Percentiles rank a stretch among this genome's conserved stretches.
These are phyloP conservation scores for Cubamyces lactineus DNA, from an alignment of 768 basidiomycete species.

Conservation along the genomic window DNA sequence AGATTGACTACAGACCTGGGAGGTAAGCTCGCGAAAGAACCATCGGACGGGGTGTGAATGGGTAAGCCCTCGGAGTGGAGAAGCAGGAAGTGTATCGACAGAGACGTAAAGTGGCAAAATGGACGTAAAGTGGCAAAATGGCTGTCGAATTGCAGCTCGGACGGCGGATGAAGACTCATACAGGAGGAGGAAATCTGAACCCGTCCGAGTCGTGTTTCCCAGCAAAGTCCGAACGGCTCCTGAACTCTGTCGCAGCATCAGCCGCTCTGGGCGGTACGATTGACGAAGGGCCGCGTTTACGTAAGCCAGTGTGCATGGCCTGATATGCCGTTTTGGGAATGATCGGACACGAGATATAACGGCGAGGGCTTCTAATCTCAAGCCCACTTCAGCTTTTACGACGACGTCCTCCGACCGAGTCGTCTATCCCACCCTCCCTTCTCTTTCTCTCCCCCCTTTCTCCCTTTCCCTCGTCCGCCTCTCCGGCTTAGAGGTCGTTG, in stretches of 20 bases:
- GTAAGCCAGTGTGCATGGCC: constrained; percentile 6
- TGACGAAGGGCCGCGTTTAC: constrained; percentile 5
- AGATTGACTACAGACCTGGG: not conserved
- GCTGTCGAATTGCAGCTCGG: too few relatives aligned
- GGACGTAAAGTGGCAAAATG: not conserved
- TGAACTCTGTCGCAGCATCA: not conserved
- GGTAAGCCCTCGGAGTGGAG: not conserved
- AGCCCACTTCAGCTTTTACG: constrained; percentile 2
- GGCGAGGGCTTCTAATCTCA: not conserved
- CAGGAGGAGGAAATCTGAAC: too few relatives aligned
- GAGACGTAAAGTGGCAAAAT: too few relatives aligned
- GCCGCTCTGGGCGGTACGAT: too few relatives aligned
- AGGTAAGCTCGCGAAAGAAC: not conserved
- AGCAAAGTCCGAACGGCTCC: too few relatives aligned
- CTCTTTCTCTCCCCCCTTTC: constrained; percentile 13
- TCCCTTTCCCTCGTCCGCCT: constrained; percentile 13
- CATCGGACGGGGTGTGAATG: not conserved
- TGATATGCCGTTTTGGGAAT: constrained; percentile 11
- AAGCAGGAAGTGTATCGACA: not conserved
- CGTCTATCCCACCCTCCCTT: constrained; percentile 5
- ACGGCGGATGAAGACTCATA: too few relatives aligned
- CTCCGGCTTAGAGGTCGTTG: constrained; percentile 15
- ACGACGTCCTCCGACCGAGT: constrained; percentile 2
- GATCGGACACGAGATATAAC: constrained; percentile 15
- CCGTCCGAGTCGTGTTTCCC: too few relatives aligned